A percentile compares a stretch with the other conserved stretches of the same genome.
Evolutionary conservation across 495 filamentous ascomycete genomes (phyloP).

Genomic region (Talaromyces adpressus): DNA sequence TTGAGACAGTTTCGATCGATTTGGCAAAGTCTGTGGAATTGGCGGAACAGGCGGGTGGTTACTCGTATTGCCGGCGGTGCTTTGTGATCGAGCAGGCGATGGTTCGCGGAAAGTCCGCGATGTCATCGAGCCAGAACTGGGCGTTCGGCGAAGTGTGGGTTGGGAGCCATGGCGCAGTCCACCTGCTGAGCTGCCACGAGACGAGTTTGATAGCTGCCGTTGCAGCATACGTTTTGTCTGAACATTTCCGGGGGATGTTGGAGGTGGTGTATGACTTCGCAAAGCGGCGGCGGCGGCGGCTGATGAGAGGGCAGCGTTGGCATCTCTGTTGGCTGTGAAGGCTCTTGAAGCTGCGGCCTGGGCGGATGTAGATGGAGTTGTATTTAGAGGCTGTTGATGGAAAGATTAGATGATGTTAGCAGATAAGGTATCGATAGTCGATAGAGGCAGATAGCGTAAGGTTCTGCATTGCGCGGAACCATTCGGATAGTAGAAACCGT

Average conservation of each 20-base stretch:
- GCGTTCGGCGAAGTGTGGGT: conserved; percentile 51
- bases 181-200: conserved; percentile 44
- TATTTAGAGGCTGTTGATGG: conserved; percentile 45
- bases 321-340: conserved; percentile 57
- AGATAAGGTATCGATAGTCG: conserved; percentile 3
- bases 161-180: conserved; percentile 31
- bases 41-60: conserved; percentile 64
- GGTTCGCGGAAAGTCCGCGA: conserved; percentile 74
- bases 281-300: conserved; percentile 82
- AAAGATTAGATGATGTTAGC: conserved; percentile 16
- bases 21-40: conserved; percentile 47
- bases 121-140: conserved; percentile 75
- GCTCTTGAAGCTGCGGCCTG: conserved; percentile 73
- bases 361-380: conserved; percentile 56
- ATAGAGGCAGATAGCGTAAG: not conserved
- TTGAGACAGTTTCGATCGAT: conserved; percentile 23
- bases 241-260: conserved; percentile 69
- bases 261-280: conserved; percentile 65
- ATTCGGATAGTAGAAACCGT: not conserved
- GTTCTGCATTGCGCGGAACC: not conserved
- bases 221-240: conserved; percentile 80
- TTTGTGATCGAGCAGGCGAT: conserved; percentile 49
- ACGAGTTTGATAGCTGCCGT: conserved; percentile 63
- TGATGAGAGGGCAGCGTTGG: conserved; percentile 62
- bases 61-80: conserved; percentile 27